Conservation (phyloP, 768 basidiomycete genomes). For the Gymnopilus junonius region DNA sequence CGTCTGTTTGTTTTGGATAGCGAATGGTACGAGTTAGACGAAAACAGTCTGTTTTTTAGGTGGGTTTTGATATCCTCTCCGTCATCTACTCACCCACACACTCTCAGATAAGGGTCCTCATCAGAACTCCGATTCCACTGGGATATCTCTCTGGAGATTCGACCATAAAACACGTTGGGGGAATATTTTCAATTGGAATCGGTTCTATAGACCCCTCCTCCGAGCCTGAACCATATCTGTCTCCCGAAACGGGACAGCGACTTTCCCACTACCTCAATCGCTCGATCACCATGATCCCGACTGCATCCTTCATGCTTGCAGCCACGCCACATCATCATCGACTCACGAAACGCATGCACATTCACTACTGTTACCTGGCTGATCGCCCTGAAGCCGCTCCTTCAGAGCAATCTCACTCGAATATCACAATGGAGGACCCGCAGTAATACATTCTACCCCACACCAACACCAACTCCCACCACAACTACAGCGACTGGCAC, state of each 20-base stretch:
- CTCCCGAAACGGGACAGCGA: slow-evolving; percentile 30
- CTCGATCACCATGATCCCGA: slow-evolving; percentile 47
- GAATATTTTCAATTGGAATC: too few relatives aligned
- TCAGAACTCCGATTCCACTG: too few relatives aligned
- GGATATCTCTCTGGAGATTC: too few relatives aligned
- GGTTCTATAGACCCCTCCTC: too few relatives aligned
- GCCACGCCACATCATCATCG: slow-evolving; percentile 26
- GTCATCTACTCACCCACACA: too few relatives aligned
- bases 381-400: slow-evolving; percentile 32
- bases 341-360: slow-evolving; percentile 75
- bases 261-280: slow-evolving; percentile 61
- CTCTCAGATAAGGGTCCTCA: too few relatives aligned
- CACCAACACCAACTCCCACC: slow-evolving; percentile 58
- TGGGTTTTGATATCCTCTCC: neutral
- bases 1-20: neutral
- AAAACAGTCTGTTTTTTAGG: neutral
- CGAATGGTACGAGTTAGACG: neutral
- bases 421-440: slow-evolving; percentile 19
- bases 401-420: slow-evolving; percentile 26
- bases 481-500: slow-evolving; percentile 50
- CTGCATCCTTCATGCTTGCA: too few relatives aligned
- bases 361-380: slow-evolving; percentile 58
- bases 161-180: too few relatives aligned
- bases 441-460: slow-evolving; percentile 71
- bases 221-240: too few relatives aligned